Base-by-base conservation (phyloP, 2,329 filamentous ascomycete genomes). In the Microdochium bolleyi region DNA sequence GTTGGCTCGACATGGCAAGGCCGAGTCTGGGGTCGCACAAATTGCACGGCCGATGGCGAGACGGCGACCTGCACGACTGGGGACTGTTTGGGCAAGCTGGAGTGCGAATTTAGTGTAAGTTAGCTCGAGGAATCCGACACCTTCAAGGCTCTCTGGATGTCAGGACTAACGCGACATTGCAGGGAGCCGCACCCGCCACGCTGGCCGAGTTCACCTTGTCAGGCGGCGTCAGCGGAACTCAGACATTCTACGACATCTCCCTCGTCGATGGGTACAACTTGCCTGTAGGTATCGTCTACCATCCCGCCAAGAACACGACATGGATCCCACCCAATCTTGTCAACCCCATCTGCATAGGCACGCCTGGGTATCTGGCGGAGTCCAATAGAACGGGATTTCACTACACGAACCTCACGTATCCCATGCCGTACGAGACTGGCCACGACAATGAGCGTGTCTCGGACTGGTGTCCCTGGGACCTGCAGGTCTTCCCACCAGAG, bases 211-310 rank as follows among this genome's bases (percentile, higher is more conserved):
- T 94, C 69, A 90, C 86, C 52, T 77, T 92, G 16, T 79, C 82
- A 50, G 87, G 85, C 25, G 84, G 85, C 27, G 70, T 77, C 46
- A 73, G 75, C 22, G 72, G 73, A 49, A 69, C 64, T 54, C 85
- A 91, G 63, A 87, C 84, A 10, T 94, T 89, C 66, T 92, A 92
- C 70, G 89, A 94, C 67, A 88, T 94, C 57, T 91, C 87, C 41
- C 76, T 92, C 2, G 89, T 94, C 22, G 89, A 94, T 64, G 89
- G 89, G 49, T 92, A 92, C 76, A 92, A 92, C 64, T 70, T 92
- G 1, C 87, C 87, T 1, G 65, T 92, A 56, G 85, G 81, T 27
- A 80, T 83, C 63, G 74, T 77, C 52, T 80, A 83, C 59, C 73
- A 82, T 24, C 78, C 80, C 2, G 78, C 84, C 22, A 75, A 78